A percentile compares a stretch with the other conserved stretches of the same genome.
Conservation (phyloP, 2,329 filamentous ascomycete genomes). For the Colletotrichum endophyticum region DNA sequence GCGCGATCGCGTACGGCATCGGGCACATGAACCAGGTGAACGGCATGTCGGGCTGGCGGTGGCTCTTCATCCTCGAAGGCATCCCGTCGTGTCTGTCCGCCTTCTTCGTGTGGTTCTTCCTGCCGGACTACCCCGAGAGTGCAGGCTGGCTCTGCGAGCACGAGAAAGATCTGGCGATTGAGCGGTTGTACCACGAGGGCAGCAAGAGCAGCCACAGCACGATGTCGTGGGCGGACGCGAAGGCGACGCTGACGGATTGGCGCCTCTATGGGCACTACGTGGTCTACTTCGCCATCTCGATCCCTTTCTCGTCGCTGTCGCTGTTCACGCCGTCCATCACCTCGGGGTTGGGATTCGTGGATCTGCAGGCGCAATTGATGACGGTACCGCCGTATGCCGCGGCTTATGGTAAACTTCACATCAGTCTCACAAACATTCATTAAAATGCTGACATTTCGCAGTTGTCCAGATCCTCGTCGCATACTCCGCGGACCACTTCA, state of each 20-base stretch:
- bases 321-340: conserved; percentile 68
- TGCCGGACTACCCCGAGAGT: conserved; percentile 50
- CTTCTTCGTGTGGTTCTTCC: conserved; percentile 27
- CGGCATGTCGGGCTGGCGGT: conserved; percentile 31
- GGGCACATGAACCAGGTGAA: conserved; percentile 29
- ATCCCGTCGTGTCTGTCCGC: conserved; percentile 36
- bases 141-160: conserved; percentile 38
- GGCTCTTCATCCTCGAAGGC: conserved; percentile 50
- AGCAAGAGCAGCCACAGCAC: conserved; percentile 63
- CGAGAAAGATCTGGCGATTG: conserved; percentile 54
- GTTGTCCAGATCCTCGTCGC: conserved; percentile 48
- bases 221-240: conserved; percentile 72
- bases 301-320: conserved; percentile 63
- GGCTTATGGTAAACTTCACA: conserved; percentile 50
- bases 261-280: conserved; percentile 72
- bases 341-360: conserved; percentile 52
- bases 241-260: conserved; percentile 69
- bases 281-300: conserved; percentile 48
- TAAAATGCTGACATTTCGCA: conserved; percentile 12
- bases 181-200: conserved; percentile 49
- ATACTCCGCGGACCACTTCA: conserved; percentile 68
- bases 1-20: conserved; percentile 34
- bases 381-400: conserved; percentile 70
- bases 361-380: conserved; percentile 67
- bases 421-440: background rate